Percentiles rank a stretch among this genome's conserved stretches.
Evolutionary conservation across 2,329 filamentous ascomycete genomes (phyloP).

Genomic region (Colletotrichum endophyticum): DNA sequence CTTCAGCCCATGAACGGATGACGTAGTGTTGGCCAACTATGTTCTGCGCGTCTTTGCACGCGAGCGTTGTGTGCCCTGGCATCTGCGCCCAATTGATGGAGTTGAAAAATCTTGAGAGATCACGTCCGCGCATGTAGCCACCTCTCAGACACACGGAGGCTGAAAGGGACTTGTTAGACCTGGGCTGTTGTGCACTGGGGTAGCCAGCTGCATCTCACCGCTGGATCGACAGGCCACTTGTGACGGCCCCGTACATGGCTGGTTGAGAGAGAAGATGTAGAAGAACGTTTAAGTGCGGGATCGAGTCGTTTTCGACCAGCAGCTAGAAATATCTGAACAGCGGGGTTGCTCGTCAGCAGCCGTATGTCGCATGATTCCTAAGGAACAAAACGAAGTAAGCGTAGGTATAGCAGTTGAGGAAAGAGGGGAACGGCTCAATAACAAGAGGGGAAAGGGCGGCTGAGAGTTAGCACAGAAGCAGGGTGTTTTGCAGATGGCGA

Average conservation of each 20-base stretch:
- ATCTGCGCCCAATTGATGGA: not conserved
- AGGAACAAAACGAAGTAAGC: not conserved
- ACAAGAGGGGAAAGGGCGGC: not conserved
- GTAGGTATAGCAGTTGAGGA: not conserved
- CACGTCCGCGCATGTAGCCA: not conserved
- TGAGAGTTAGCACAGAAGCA: not conserved
- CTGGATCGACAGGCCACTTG: constrained; percentile 6
- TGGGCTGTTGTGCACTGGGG: not conserved
- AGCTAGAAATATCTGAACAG: not conserved
- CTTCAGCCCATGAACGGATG: not conserved
- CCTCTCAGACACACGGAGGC: not conserved
- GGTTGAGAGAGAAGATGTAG: not conserved
- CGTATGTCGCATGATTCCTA: not conserved
- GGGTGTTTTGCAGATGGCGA: not conserved
- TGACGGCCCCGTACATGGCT: not conserved
- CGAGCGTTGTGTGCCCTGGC: not conserved
- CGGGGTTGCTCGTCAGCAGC: not conserved
- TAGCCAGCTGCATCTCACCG: constrained; percentile 1
- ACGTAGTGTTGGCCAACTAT: not conserved
- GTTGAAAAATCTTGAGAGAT: not conserved
- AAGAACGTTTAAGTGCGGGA: not conserved
- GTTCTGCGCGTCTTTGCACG: not conserved
- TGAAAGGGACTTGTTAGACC: not conserved
- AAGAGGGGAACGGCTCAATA: not conserved
- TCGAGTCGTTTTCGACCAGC: not conserved